Evolutionary conservation across 495 filamentous ascomycete genomes (phyloP), one percentile per base, ranked within the genome.

Genomic region (Delitschia confertaspora): DNA sequence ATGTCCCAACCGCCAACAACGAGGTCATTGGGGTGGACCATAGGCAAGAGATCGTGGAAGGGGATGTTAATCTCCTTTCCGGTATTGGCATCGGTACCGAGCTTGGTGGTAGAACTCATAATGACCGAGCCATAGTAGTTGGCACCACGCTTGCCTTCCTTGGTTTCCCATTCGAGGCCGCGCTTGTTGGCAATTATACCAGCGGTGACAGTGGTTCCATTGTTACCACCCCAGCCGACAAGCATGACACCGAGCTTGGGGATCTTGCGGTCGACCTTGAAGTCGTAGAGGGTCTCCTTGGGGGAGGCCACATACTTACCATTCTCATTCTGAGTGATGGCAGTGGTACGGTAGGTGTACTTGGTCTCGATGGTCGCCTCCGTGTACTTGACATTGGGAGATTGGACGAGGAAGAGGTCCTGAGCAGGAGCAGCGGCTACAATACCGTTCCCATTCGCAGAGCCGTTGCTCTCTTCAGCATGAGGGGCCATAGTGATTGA

Each of bases 101-200:
- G 78, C 76, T 95, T 98, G 69, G 95, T 76, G 43, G 91, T 98
- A 9, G 91, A 95, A 51, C 79, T 72, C 93, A 96, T 95, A 63
- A 95, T 75, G 49, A 96, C 77, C 13, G 91, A 98, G 50, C 91
- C 91, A 64, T 94, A 98, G 74, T 98, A 98, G 68, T 98, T 96
- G 67, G 91, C 82, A 35, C 72, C 66, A 47, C 76, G 85, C 46
- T 72, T 68, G 30, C 88, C 91, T 66, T 94, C 83, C 59, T 86
- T 86, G 51, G 91, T 95, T 45, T 94, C 86, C 91, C 91, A 98
- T 44, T 70, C 70, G 40, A 96, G 75, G 29, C 75, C 72, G 55
- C 82, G 82, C 62, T 84, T 83, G 68, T 98, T 98, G 65, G 88
- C 91, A 60, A 98, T 75, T 65, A 98, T 94, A 65, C 91, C 93